phyloP scores from a whole-genome alignment of 495 filamentous ascomycete genomes.

The Opeltia flavorubescens region DNA sequence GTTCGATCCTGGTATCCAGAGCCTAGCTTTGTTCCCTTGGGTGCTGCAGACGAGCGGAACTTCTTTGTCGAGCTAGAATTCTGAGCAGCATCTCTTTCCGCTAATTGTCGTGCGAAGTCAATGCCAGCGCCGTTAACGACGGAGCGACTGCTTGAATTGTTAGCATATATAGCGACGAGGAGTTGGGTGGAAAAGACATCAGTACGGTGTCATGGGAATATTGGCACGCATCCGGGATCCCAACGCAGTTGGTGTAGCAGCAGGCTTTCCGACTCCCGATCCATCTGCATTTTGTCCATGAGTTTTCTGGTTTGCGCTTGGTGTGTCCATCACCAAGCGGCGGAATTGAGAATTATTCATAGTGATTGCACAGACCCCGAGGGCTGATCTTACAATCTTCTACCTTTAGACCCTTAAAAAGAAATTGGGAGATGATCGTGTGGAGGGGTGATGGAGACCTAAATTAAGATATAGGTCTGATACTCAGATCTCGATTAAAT shows the following conservation, averaged over 20 bases:
- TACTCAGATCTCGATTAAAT: too few species aligned
- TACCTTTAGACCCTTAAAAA: too few species aligned
- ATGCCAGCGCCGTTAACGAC: slow-evolving; percentile 37
- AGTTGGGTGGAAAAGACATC: slow-evolving; percentile 4
- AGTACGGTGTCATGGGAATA: slow-evolving; percentile 79
- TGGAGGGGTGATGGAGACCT: too few species aligned
- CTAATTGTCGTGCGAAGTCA: slow-evolving; percentile 77
- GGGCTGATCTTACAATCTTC: slow-evolving; percentile 14
- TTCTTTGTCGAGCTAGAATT: slow-evolving; percentile 39
- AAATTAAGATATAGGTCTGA: too few species aligned
- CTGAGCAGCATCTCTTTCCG: slow-evolving; percentile 42
- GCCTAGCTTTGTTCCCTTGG: slow-evolving; percentile 69
- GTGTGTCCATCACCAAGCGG: slow-evolving; percentile 52
- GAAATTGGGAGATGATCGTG: too few species aligned
- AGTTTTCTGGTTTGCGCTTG: slow-evolving; percentile 14
- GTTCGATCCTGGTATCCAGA: slow-evolving; percentile 81
- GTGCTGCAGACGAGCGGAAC: slow-evolving; percentile 65
- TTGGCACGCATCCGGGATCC: slow-evolving; percentile 51
- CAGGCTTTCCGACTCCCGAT: slow-evolving; percentile 6
- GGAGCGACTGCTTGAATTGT: slow-evolving; percentile 41
- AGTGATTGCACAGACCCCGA: neutral
- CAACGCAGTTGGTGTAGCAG: slow-evolving; percentile 22
- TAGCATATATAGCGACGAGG: slow-evolving; percentile 12
- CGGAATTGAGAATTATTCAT: slow-evolving; percentile 99
- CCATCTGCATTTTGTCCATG: slow-evolving; percentile 11